Evolutionary conservation across 2,329 filamentous ascomycete genomes (phyloP), one percentile per base, ranked within the genome.

Genomic region (Beauveria varroae): DNA sequence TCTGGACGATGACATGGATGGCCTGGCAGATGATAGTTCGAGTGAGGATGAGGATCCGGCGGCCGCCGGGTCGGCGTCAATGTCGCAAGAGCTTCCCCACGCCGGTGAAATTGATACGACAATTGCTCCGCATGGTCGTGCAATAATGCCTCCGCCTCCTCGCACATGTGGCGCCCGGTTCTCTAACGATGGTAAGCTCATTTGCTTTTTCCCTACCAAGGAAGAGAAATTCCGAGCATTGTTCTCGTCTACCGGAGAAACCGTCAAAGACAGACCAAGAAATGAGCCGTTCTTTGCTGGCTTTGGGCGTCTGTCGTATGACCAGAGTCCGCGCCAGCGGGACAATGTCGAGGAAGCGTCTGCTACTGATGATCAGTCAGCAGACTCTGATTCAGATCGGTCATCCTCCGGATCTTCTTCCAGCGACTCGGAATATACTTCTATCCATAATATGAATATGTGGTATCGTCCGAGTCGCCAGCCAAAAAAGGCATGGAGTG

Each of bases 11-110:
- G 79, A 80, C 52, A 68, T 83, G 6, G 82, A 81, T 62, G 83
- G 76, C 3, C 72, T 86, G 41, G 81, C 78, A 34, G 89, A 90
- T 62, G 91, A 95, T 65, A 93, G 90, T 66, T 97, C 91, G 3
- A 96, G 90, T 67, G 90, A 93, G 65, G 90, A 93, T 24, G 78
- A 78, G 51, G 78, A 81, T 26, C 81, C 82, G 12, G 78, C 79
- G 0, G 70, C 79, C 2, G 80, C 80, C 3, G 80, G 79, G 20
- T 83, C 81, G 9, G 81, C 79, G 14, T 80, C 81, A 59, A 83
- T 87, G 81, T 86, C 84, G 7, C 84, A 86, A 64, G 84, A 87
- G 65, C 75, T 87, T 24, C 79, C 78, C 49, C 77, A 79, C 9
- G 84, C 80, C 63, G 77, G 75, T 24, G 82, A 84, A 54, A 75